phyloP scores from a whole-genome alignment of 345 rosid genomes.

The Acer negundo region DNA sequence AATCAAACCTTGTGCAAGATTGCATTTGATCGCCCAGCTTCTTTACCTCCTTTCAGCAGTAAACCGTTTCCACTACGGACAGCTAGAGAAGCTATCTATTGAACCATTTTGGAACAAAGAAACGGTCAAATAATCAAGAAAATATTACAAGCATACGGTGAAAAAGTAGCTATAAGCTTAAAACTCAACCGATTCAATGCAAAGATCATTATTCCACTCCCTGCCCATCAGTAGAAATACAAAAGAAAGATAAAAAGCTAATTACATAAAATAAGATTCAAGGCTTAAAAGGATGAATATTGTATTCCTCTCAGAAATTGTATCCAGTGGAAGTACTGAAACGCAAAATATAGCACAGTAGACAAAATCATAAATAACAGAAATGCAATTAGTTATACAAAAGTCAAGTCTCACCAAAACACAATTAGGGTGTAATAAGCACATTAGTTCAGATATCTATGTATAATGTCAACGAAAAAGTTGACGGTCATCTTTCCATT shows the following conservation, averaged over 20 bases:
- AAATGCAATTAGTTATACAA: background rate
- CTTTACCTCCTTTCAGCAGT: slow-evolving; percentile 96
- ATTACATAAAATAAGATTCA: background rate
- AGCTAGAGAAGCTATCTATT: slow-evolving; percentile 90
- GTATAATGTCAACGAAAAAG: background rate
- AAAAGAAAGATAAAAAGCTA: background rate
- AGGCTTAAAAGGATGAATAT: background rate
- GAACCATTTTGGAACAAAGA: slow-evolving; percentile 6
- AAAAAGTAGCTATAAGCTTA: slow-evolving; percentile 6
- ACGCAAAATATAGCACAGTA: background rate
- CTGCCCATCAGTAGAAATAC: background rate
- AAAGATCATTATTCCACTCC: slow-evolving; percentile 11
- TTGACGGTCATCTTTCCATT: background rate
- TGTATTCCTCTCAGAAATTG: background rate
- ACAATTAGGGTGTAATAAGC: background rate
- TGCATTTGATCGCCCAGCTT: slow-evolving; percentile 92
- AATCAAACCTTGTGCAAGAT: slow-evolving; percentile 83
- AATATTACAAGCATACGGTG: background rate
- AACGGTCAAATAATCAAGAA: background rate
- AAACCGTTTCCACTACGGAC: slow-evolving; percentile 97
- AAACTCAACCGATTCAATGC: background rate
- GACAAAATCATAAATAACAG: background rate
- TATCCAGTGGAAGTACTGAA: background rate
- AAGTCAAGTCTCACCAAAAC: background rate
- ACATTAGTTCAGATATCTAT: background rate